Percentiles rank a stretch among this genome's conserved stretches.
phyloP scores from a whole-genome alignment of 768 basidiomycete species.

The Pulveroboletus sp. region DNA sequence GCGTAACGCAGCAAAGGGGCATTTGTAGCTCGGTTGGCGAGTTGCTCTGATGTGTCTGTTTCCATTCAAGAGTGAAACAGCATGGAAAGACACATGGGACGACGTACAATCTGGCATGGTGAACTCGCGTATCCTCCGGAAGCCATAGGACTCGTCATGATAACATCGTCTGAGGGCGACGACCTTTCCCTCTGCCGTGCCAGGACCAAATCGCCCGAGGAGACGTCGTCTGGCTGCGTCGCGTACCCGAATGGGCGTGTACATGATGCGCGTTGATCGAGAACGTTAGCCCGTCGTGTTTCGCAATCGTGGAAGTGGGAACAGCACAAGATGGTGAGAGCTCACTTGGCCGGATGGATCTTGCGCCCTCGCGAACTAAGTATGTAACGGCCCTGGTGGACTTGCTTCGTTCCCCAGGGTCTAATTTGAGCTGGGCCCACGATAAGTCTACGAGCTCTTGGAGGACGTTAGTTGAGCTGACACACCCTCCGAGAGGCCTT shows the following conservation, averaged over 20 bases:
- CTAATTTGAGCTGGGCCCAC: no score
- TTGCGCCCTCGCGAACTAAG: slow-evolving; percentile 2
- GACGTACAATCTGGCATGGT: slow-evolving; percentile 68
- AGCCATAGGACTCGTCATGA: slow-evolving; percentile 80
- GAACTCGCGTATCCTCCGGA: slow-evolving; percentile 59
- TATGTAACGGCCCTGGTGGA: no score
- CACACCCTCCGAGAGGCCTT: no score
- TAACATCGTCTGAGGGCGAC: slow-evolving; percentile 38
- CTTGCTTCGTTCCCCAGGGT: no score
- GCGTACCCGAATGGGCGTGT: slow-evolving; percentile 11
- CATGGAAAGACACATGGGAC: background rate
- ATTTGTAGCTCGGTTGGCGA: slow-evolving; percentile 64
- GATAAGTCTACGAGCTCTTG: no score
- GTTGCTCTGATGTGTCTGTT: slow-evolving; percentile 59
- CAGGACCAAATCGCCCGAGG: slow-evolving; percentile 3
- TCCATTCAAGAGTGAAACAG: background rate
- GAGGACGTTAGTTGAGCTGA: no score
- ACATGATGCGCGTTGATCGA: slow-evolving; percentile 10
- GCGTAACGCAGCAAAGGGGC: slow-evolving; percentile 83
- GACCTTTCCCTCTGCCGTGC: slow-evolving; percentile 10
- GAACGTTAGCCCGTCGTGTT: background rate
- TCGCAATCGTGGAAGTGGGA: background rate
- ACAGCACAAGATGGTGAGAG: background rate
- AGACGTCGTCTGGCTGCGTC: slow-evolving; percentile 11
- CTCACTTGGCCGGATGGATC: slow-evolving; percentile 13